A percentile compares a stretch with the other conserved stretches of the same genome.
Conservation (phyloP, 371 early-diverging fungal species). For the Mucor mucedo region DNA sequence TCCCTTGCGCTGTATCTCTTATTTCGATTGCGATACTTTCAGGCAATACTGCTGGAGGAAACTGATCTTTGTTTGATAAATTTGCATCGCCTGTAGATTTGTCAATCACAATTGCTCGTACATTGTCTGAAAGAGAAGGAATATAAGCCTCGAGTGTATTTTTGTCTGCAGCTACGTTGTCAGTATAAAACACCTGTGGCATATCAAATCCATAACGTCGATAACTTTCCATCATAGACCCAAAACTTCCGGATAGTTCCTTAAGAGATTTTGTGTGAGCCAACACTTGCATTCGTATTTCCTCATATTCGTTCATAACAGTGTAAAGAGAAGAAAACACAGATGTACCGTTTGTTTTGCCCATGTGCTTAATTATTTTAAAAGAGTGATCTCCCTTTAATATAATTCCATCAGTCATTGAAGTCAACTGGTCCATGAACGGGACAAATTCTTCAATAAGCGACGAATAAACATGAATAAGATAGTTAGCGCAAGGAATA, state of each 20-base stretch:
- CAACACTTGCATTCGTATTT: neutral
- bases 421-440: neutral
- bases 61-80: no score
- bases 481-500: neutral
- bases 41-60: no score
- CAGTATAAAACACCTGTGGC: conserved; percentile 2
- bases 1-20: no score
- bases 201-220: neutral
- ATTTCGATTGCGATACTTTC: no score
- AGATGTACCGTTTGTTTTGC: neutral
- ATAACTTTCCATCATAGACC: conserved; percentile 3
- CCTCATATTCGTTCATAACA: neutral
- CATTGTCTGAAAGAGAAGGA: neutral
- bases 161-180: conserved; percentile 2
- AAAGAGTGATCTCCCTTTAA: neutral
- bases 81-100: no score
- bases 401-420: neutral
- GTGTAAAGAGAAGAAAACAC: neutral
- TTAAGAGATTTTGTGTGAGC: neutral
- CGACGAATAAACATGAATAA: neutral
- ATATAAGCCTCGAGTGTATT: neutral
- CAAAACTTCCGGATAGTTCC: neutral
- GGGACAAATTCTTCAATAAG: neutral
- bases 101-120: neutral
- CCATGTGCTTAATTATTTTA: neutral